Conservation (phyloP, 2,329 filamentous ascomycete species). For the Aspergillus pseudonomiae region DNA sequence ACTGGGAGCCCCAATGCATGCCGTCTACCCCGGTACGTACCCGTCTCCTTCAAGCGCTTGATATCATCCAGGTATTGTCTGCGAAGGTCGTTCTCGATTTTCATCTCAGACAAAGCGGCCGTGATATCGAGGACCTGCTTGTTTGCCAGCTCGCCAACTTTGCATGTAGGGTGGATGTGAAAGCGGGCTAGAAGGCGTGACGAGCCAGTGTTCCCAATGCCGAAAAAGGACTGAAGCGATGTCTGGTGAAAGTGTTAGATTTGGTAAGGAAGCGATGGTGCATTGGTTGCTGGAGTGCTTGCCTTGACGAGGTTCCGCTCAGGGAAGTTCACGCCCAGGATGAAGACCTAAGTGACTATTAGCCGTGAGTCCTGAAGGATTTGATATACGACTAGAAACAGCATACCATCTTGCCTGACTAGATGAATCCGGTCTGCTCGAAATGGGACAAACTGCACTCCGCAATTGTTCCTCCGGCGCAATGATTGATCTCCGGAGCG, state of each 20-base stretch:
- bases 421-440: slow-evolving; percentile 4
- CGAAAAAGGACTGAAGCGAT: slow-evolving; percentile 81
- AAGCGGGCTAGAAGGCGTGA: slow-evolving; percentile 82
- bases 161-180: slow-evolving; percentile 81
- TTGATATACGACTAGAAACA: neutral
- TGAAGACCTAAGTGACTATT: slow-evolving; percentile 67
- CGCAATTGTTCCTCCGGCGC: neutral
- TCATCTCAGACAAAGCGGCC: slow-evolving; percentile 85
- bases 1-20: slow-evolving; percentile 94
- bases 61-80: slow-evolving; percentile 84
- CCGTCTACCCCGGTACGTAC: slow-evolving; percentile 81
- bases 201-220: slow-evolving; percentile 72
- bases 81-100: slow-evolving; percentile 85
- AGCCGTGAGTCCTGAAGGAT: slow-evolving; percentile 5
- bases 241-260: slow-evolving; percentile 28
- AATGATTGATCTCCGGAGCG: slow-evolving; percentile 20
- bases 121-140: slow-evolving; percentile 81
- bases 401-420: slow-evolving; percentile 36
- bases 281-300: slow-evolving; percentile 37
- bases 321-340: slow-evolving; percentile 83
- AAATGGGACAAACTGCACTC: neutral
- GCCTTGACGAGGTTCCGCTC: slow-evolving; percentile 84
- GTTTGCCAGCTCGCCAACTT: slow-evolving; percentile 72
- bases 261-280: neutral
- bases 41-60: slow-evolving; percentile 82